phyloP scores from a whole-genome alignment of 768 basidiomycete genomes.

The Phylloporus arenicola region DNA sequence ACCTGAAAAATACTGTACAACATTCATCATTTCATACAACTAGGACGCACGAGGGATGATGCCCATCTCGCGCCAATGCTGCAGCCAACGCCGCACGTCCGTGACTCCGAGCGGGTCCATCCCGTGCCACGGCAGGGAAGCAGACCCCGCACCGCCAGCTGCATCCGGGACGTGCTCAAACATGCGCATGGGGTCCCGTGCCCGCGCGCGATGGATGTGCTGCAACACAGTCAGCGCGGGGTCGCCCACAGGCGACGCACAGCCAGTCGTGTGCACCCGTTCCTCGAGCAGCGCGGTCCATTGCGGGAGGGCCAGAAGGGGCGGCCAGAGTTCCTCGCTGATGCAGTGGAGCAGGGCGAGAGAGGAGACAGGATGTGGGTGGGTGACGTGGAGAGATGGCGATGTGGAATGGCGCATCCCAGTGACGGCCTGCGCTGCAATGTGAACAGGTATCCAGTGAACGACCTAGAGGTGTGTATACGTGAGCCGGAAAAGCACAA shows the following conservation, averaged over 20 bases:
- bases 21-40: too few species aligned
- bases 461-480: conserved; percentile 2
- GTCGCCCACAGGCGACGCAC: not conserved
- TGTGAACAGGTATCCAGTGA: conserved; percentile 14
- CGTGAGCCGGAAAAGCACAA: not conserved
- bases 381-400: conserved; percentile 8
- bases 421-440: conserved; percentile 12
- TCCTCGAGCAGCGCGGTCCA: not conserved
- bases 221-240: not conserved
- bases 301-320: conserved; percentile 7
- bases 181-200: not conserved
- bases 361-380: conserved; percentile 1
- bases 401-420: conserved; percentile 9
- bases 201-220: not conserved
- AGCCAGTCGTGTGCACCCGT: not conserved
- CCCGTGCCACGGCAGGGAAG: not conserved
- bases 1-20: too few species aligned
- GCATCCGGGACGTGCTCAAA: not conserved
- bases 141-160: not conserved
- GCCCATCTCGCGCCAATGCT: not conserved
- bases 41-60: not conserved
- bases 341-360: not conserved
- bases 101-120: not conserved
- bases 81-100: not conserved
- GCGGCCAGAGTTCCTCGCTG: conserved; percentile 5